phyloP scores from a whole-genome alignment of 352 stramenopile species.

The Phytophthora palmivora region DNA sequence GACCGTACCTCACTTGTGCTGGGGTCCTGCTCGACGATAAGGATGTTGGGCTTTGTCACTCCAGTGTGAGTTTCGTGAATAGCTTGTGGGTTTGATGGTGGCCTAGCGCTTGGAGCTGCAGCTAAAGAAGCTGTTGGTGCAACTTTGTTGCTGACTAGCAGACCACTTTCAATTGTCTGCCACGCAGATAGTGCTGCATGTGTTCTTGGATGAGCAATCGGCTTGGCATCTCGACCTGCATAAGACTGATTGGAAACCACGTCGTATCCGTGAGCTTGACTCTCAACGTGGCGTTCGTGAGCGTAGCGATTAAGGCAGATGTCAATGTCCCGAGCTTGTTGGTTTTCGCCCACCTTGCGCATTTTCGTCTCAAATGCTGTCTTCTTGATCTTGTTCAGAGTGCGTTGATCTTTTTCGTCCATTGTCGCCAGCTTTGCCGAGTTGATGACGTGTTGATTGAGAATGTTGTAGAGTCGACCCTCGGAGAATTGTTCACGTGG shows the following conservation, averaged over 20 bases:
- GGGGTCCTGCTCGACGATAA: slow-evolving; percentile 31
- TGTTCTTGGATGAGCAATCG: slow-evolving; percentile 50
- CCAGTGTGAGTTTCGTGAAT: neutral
- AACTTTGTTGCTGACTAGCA: slow-evolving; percentile 42
- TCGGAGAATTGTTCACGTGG: slow-evolving; percentile 72
- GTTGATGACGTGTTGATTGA: slow-evolving; percentile 74
- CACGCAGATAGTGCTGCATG: slow-evolving; percentile 50
- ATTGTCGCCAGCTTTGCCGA: slow-evolving; percentile 45
- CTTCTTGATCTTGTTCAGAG: slow-evolving; percentile 73
- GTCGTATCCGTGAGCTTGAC: slow-evolving; percentile 68
- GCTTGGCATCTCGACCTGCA: slow-evolving; percentile 54
- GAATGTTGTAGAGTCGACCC: slow-evolving; percentile 79
- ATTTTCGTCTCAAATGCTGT: slow-evolving; percentile 63
- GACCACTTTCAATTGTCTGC: slow-evolving; percentile 56
- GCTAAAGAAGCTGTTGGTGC: slow-evolving; percentile 10
- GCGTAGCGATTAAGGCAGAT: slow-evolving; percentile 70
- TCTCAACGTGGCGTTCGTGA: slow-evolving; percentile 62
- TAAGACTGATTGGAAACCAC: slow-evolving; percentile 72
- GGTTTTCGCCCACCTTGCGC: slow-evolving; percentile 42
- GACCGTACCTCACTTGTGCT: slow-evolving; percentile 5
- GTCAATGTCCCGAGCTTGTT: slow-evolving; percentile 47
- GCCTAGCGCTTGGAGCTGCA: neutral
- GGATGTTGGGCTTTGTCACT: slow-evolving; percentile 37
- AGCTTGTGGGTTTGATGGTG: slow-evolving; percentile 4
- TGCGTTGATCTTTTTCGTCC: slow-evolving; percentile 49